These are phyloP conservation scores for Talaromyces liani DNA, from an alignment of 495 filamentous ascomycete genomes.

Conservation along the genomic window DNA sequence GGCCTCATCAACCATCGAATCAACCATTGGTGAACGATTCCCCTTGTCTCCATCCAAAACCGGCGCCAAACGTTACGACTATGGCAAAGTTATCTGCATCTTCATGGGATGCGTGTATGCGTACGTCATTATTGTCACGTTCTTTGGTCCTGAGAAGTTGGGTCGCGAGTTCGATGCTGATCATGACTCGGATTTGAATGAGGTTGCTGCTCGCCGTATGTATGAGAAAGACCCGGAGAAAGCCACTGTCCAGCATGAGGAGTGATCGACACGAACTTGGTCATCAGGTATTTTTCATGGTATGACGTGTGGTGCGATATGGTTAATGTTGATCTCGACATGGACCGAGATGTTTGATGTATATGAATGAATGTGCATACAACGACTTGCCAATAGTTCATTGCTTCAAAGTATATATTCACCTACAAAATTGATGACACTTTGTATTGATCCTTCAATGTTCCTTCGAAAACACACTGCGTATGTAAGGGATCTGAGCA, in stretches of 20 bases:
- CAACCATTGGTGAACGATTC: conserved; percentile 74
- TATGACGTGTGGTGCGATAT: background rate
- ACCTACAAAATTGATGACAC: background rate
- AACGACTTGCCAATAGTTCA: background rate
- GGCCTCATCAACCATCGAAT: conserved; percentile 76
- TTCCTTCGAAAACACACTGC: background rate
- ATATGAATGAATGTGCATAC: background rate
- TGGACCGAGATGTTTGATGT: background rate
- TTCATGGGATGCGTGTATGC: conserved; percentile 89
- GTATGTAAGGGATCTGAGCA: background rate
- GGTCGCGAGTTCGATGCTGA: conserved; percentile 57
- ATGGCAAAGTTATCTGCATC: conserved; percentile 86
- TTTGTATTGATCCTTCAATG: background rate
- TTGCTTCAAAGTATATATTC: background rate
- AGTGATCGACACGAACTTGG: background rate
- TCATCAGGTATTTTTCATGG: background rate
- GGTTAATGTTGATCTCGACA: background rate
- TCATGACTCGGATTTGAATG: conserved; percentile 57
- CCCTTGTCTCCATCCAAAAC: conserved; percentile 50
- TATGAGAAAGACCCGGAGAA: conserved; percentile 9
- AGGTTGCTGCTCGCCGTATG: conserved; percentile 35
- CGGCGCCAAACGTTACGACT: conserved; percentile 55
- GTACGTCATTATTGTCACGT: conserved; percentile 67
- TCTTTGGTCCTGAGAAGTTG: conserved; percentile 72
- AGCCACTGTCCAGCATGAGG: background rate